Conservation (phyloP, 129 eudicot genomes). For the Flaveria linearis region DNA sequence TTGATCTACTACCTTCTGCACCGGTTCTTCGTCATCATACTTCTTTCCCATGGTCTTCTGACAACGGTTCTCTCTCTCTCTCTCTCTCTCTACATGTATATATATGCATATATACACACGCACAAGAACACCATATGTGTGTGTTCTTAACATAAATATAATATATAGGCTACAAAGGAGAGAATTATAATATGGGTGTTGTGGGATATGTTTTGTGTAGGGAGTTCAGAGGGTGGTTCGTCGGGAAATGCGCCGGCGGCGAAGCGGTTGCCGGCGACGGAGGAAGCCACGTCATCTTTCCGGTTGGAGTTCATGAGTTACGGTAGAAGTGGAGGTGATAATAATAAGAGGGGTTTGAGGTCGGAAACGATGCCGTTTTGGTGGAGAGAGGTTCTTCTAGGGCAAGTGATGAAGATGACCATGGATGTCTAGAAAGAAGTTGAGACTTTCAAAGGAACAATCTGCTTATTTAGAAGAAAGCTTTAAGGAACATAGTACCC, state of each 20-base stretch:
- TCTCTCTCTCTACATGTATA: background rate
- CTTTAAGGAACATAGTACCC: conserved; percentile 73
- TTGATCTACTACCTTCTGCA: conserved; percentile 64
- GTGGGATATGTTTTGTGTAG: conserved; percentile 27
- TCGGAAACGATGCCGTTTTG: conserved; percentile 56
- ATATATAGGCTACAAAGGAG: too few species aligned
- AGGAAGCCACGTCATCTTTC: conserved; percentile 62
- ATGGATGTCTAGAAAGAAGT: conserved; percentile 52
- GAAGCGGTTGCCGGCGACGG: conserved; percentile 46
- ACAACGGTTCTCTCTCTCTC: conserved; percentile 51
- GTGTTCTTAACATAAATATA: background rate
- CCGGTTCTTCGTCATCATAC: conserved; percentile 56
- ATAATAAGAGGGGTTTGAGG: conserved; percentile 36
- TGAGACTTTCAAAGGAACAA: conserved; percentile 70
- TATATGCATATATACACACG: background rate
- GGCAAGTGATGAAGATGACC: conserved; percentile 80
- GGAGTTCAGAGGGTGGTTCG: conserved; percentile 78
- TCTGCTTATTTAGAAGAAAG: conserved; percentile 87
- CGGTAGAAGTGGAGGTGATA: conserved; percentile 40
- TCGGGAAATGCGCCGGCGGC: conserved; percentile 56
- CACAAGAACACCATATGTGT: conserved; percentile 7
- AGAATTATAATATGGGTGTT: background rate
- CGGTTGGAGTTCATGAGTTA: conserved; percentile 50
- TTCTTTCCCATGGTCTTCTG: conserved; percentile 57
- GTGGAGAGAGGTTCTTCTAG: conserved; percentile 59